Percentiles rank a stretch among this genome's conserved stretches.
phyloP scores from a whole-genome alignment of 208 protist genomes.

The Leishmania aethiopica region DNA sequence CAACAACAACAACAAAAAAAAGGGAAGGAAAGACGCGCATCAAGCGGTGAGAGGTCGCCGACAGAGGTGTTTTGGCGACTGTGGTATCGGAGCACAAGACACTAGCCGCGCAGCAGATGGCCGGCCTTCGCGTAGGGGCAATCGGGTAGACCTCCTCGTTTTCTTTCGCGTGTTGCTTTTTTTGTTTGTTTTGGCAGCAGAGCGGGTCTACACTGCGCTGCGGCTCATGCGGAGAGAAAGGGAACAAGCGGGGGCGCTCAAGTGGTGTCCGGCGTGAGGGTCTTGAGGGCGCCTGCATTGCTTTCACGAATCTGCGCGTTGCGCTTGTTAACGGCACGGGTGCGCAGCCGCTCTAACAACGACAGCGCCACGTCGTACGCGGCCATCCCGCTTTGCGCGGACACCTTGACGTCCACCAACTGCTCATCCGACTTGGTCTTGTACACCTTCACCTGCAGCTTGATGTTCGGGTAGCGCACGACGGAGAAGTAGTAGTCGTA shows the following conservation, averaged over 20 bases:
- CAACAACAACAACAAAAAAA: not conserved
- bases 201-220: not conserved
- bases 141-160: not conserved
- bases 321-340: slow-evolving; percentile 36
- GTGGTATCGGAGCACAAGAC: not conserved
- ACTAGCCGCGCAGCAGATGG: not conserved
- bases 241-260: not conserved
- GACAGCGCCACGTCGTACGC: slow-evolving; percentile 53
- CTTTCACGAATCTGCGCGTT: slow-evolving; percentile 17
- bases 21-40: not conserved
- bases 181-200: not conserved
- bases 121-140: not conserved
- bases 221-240: not conserved
- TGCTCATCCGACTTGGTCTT: slow-evolving; percentile 60
- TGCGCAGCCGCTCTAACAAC: slow-evolving; percentile 72
- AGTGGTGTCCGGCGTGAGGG: not conserved
- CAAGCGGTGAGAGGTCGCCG: not conserved
- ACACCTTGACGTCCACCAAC: slow-evolving; percentile 80
- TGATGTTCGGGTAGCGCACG: slow-evolving; percentile 73
- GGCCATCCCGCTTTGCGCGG: slow-evolving; percentile 71
- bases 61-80: not conserved
- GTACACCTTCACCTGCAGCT: slow-evolving; percentile 85
- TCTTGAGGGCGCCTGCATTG: not conserved
- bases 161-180: not conserved
- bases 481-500: slow-evolving; percentile 77